phyloP scores from a whole-genome alignment of 345 rosid species.

The Eucalyptus curtisii region DNA sequence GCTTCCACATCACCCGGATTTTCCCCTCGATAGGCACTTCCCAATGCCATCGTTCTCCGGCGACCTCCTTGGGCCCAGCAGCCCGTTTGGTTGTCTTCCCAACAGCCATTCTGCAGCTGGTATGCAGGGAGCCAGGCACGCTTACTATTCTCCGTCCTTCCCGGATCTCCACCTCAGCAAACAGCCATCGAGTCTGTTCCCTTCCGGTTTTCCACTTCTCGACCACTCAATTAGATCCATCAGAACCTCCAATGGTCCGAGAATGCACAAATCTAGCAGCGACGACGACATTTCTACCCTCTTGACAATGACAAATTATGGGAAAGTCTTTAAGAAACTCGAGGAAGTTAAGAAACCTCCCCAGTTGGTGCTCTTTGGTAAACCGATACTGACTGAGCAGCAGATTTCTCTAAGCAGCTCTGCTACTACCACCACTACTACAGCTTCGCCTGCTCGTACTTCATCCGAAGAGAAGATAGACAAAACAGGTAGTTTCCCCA shows the following conservation, averaged over 20 bases:
- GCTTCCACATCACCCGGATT: constrained; percentile 42
- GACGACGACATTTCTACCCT: constrained; percentile 27
- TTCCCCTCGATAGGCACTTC: constrained; percentile 39
- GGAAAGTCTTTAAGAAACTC: constrained; percentile 18
- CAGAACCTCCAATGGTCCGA: constrained; percentile 11
- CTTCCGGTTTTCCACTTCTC: constrained; percentile 14
- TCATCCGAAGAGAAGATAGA: constrained; percentile 22
- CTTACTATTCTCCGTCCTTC: constrained; percentile 41
- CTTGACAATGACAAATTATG: constrained; percentile 31
- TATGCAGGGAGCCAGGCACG: constrained; percentile 98
- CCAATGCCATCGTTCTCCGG: constrained; percentile 37
- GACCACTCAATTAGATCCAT: constrained; percentile 17
- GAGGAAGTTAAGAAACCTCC: constrained; percentile 20
- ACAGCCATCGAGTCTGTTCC: constrained; percentile 28
- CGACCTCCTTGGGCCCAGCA: constrained; percentile 37
- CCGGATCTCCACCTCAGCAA: constrained; percentile 49
- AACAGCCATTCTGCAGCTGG: constrained; percentile 55
- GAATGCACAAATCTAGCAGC: constrained; percentile 21
- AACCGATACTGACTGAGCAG: constrained; percentile 36
- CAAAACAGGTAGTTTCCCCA: constrained; percentile 8
- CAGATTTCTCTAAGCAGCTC: constrained; percentile 32
- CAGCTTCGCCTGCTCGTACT: constrained; percentile 8
- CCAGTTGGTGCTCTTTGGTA: constrained; percentile 52
- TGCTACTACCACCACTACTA: constrained; percentile 3
- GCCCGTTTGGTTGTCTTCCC: constrained; percentile 43